Conservation (phyloP, 2,329 filamentous ascomycete genomes). For the Cordyceps cicadae region DNA sequence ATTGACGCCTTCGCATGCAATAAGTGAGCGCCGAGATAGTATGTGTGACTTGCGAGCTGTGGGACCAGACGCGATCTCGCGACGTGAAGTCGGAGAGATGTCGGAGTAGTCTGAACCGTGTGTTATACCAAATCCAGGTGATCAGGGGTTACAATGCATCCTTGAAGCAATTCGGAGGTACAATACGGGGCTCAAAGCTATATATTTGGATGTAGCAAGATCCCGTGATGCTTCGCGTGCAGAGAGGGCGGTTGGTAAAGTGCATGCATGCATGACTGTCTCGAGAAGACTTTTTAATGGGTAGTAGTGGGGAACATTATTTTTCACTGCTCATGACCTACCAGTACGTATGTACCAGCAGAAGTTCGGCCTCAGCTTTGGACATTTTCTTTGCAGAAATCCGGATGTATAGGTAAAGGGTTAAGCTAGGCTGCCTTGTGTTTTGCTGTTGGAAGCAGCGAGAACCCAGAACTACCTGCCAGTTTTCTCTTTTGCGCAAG, state of each 20-base stretch:
- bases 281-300: not conserved
- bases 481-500: not conserved
- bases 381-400: not conserved
- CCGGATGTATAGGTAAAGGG: not conserved
- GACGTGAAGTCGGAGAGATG: not conserved
- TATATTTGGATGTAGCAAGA: not conserved
- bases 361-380: not conserved
- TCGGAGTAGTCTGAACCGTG: not conserved
- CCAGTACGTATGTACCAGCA: too few species aligned
- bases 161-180: not conserved
- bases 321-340: not conserved
- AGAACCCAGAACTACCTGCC: not conserved
- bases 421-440: not conserved
- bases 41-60: not conserved
- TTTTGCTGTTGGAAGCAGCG: not conserved
- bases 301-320: not conserved
- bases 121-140: not conserved
- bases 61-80: conserved; percentile 7
- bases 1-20: not conserved
- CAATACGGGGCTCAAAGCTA: not conserved
- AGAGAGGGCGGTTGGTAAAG: not conserved
- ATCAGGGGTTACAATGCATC: not conserved
- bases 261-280: not conserved
- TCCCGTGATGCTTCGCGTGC: not conserved
- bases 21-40: not conserved